Conservation (phyloP, 805 yeast genomes). For the Cyberlindnera saturnus region DNA sequence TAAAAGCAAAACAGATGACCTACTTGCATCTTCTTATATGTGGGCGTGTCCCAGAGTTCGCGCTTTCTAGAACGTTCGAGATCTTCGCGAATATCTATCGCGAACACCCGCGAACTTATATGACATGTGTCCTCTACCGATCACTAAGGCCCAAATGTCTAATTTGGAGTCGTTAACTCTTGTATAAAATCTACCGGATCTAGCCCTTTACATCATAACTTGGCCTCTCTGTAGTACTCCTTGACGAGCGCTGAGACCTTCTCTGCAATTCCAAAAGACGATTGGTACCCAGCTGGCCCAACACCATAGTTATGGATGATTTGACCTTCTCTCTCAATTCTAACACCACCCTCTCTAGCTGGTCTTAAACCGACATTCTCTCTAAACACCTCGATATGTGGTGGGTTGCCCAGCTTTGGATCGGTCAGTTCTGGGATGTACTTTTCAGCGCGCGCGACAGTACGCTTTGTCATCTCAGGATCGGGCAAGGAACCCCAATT, state of each 20-base stretch:
- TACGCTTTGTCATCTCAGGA: constrained; percentile 39
- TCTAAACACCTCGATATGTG: constrained; percentile 39
- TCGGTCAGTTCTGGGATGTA: constrained; percentile 28
- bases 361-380: constrained; percentile 66
- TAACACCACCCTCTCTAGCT: constrained; percentile 52
- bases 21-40: too few relatives aligned
- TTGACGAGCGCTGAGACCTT: constrained; percentile 34
- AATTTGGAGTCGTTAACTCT: neutral
- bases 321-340: constrained; percentile 38
- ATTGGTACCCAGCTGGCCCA: constrained; percentile 74
- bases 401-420: constrained; percentile 22
- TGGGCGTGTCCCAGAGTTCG: too few relatives aligned
- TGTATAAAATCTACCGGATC: neutral
- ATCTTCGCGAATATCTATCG: too few relatives aligned
- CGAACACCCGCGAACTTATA: neutral
- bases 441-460: constrained; percentile 25
- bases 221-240: constrained; percentile 21
- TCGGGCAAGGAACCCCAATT: constrained; percentile 33
- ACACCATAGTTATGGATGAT: constrained; percentile 66
- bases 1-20: neutral
- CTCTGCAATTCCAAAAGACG: constrained; percentile 59
- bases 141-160: too few relatives aligned
- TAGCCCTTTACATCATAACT: constrained; percentile 5
- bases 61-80: too few relatives aligned
- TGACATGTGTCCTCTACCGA: neutral